Conservation (phyloP, 2,329 filamentous ascomycete species). For the Colletotrichum paranaense region DNA sequence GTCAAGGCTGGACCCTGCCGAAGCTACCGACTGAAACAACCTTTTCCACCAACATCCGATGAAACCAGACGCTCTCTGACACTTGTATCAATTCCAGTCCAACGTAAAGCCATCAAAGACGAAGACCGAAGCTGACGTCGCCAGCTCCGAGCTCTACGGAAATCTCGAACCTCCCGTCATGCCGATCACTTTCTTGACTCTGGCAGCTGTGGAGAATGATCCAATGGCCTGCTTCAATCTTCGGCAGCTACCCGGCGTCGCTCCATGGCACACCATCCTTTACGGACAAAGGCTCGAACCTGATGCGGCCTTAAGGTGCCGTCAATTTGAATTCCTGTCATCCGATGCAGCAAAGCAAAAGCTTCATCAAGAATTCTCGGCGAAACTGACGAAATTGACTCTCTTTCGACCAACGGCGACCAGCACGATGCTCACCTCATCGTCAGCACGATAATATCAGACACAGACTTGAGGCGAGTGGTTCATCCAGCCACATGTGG, state of each 20-base stretch:
- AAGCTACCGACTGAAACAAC: slow-evolving; percentile 11
- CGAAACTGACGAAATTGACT: not conserved
- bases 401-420: not conserved
- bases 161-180: not conserved
- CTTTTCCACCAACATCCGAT: slow-evolving; percentile 15
- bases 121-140: not conserved
- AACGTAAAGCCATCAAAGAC: not conserved
- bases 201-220: not conserved
- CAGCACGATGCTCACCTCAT: not conserved
- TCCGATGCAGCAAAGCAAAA: not conserved
- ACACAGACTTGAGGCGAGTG: not conserved
- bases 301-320: not conserved
- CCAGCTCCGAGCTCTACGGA: not conserved
- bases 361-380: not conserved
- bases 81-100: not conserved
- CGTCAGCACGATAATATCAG: not conserved
- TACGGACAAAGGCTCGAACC: not conserved
- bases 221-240: not conserved
- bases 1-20: not conserved
- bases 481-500: not conserved
- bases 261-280: not conserved
- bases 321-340: not conserved
- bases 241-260: not conserved
- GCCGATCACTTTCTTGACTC: not conserved
- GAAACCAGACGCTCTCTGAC: slow-evolving; percentile 21